phyloP scores from a whole-genome alignment of 768 basidiomycete species.

The Vararia minispora region DNA sequence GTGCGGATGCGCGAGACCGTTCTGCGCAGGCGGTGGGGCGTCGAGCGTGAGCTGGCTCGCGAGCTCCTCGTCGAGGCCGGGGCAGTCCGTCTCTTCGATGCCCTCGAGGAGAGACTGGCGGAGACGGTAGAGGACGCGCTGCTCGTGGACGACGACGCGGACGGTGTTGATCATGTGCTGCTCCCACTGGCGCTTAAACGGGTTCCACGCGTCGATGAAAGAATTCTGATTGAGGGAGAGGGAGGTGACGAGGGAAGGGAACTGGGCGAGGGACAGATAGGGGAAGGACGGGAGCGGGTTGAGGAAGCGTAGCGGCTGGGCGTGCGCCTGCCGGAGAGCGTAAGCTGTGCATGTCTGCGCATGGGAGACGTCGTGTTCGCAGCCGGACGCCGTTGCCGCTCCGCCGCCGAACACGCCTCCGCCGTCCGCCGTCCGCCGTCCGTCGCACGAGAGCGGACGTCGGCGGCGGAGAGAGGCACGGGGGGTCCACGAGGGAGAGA shows the following conservation, averaged over 20 bases:
- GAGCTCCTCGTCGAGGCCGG: slow-evolving; percentile 44
- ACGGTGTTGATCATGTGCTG: slow-evolving; percentile 53
- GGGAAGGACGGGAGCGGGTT: slow-evolving; percentile 45
- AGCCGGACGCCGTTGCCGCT: no score
- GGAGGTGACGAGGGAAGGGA: slow-evolving; percentile 40
- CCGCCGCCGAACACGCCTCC: no score
- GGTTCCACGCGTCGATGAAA: slow-evolving; percentile 53
- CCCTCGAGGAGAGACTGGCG: slow-evolving; percentile 49
- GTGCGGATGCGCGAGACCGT: slow-evolving; percentile 5
- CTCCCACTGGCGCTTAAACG: slow-evolving; percentile 48
- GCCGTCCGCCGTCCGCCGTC: no score
- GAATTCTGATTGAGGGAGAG: slow-evolving; percentile 39
- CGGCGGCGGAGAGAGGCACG: no score
- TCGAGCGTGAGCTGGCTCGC: slow-evolving; percentile 28
- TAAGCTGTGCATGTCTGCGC: slow-evolving; percentile 1
- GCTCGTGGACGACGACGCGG: slow-evolving; percentile 45
- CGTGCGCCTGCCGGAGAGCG: slow-evolving; percentile 10
- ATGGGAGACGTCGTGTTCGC: no score
- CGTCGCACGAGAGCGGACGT: no score
- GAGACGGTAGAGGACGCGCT: slow-evolving; percentile 50
- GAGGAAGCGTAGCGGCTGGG: slow-evolving; percentile 14
- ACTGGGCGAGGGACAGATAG: slow-evolving; percentile 45
- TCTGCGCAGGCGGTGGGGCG: slow-evolving; percentile 5
- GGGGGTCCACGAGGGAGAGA: neutral
- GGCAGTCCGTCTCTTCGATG: slow-evolving; percentile 45